A percentile compares a stretch with the other conserved stretches of the same genome.
These are phyloP conservation scores for Diutina neorugosa DNA, from an alignment of 1,139 yeast genomes.

Conservation along the genomic window DNA sequence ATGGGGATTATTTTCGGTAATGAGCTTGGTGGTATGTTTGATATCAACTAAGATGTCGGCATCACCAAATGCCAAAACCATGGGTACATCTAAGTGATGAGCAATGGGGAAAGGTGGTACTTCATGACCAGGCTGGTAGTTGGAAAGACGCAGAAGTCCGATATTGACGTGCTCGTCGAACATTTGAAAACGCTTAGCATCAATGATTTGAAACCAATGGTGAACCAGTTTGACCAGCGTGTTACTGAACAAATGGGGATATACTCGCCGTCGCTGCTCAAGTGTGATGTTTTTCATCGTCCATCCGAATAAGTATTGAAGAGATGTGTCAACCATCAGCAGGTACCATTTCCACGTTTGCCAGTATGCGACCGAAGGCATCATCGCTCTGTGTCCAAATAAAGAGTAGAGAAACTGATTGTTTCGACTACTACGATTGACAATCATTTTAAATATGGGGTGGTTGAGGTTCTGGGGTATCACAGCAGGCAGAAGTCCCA, in stretches of 20 bases:
- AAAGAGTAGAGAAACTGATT: slow-evolving; percentile 25
- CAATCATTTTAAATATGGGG: slow-evolving; percentile 24
- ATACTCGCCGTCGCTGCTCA: slow-evolving; percentile 27
- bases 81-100: slow-evolving; percentile 30
- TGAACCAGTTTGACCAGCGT: slow-evolving; percentile 32
- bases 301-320: slow-evolving; percentile 31
- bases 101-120: slow-evolving; percentile 43
- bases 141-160: slow-evolving; percentile 5
- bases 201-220: slow-evolving; percentile 39
- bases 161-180: slow-evolving; percentile 29
- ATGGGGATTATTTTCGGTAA: slow-evolving; percentile 10
- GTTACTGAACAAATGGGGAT: slow-evolving; percentile 37
- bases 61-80: slow-evolving; percentile 30
- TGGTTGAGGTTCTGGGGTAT: slow-evolving; percentile 30
- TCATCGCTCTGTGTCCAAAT: slow-evolving; percentile 30
- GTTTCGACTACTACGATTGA: slow-evolving; percentile 8
- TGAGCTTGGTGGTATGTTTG: slow-evolving; percentile 12
- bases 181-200: slow-evolving; percentile 32
- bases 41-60: slow-evolving; percentile 30
- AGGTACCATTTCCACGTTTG: slow-evolving; percentile 25
- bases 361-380: slow-evolving; percentile 38
- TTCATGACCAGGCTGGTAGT: slow-evolving; percentile 18
- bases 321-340: slow-evolving; percentile 21
- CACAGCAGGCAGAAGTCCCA: slow-evolving; percentile 36
- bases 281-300: slow-evolving; percentile 20